phyloP scores from a whole-genome alignment of 2,329 filamentous ascomycete species.

The Metarhizium sp. region DNA sequence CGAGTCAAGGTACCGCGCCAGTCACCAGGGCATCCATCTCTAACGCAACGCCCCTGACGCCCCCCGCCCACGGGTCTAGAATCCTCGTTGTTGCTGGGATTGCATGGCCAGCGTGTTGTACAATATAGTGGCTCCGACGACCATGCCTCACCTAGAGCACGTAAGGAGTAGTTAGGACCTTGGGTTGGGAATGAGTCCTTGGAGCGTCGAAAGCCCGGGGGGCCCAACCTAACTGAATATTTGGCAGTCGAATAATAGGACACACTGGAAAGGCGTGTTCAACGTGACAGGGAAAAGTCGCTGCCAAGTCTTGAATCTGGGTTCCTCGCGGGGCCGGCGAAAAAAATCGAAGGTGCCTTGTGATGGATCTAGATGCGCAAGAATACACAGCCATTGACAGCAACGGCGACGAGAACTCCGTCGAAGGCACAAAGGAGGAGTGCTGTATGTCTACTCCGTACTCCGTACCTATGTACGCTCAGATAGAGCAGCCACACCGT shows the following conservation, averaged over 20 bases:
- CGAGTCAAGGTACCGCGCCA: not conserved
- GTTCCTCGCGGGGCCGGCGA: not conserved
- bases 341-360: not conserved
- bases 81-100: not conserved
- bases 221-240: not conserved
- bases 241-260: not conserved
- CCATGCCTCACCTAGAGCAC: not conserved
- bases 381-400: not conserved
- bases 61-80: not conserved
- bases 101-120: not conserved
- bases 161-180: not conserved
- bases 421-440: not conserved
- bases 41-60: not conserved
- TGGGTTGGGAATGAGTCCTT: not conserved
- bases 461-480: not conserved
- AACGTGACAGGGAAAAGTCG: not conserved
- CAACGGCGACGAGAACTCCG: not conserved
- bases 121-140: not conserved
- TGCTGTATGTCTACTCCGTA: not conserved
- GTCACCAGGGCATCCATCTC: not conserved
- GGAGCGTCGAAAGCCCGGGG: not conserved
- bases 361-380: not conserved
- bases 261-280: not conserved
- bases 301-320: not conserved
- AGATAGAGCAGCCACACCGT: not conserved